Base-by-base conservation (phyloP, 805 yeast species). In the Candida oleophila region DNA sequence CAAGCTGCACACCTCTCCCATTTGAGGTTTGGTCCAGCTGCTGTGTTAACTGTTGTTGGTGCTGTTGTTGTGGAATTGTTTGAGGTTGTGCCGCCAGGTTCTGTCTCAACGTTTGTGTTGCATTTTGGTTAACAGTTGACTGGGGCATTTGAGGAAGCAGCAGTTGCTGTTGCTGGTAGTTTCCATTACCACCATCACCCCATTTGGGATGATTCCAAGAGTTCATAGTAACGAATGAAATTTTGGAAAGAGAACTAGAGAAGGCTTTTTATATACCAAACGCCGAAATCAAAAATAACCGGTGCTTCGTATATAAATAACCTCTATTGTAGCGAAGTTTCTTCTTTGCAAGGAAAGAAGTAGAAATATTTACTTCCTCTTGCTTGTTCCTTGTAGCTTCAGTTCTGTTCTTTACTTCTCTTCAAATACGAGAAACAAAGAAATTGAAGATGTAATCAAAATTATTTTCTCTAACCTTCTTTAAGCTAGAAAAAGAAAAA, bases 181-280 rank as follows among this genome's bases (percentile, higher is more conserved):
- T 30, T 3, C 21, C 16, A 20, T 34, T 34, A 18, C 30, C 38
- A n/a, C 33, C 45, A 12, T 36, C 45, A 21, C 33, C 35, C 45
- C 45, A 42, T 42, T 34, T 42, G 39, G 45, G 30, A 25, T 22
- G 45, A 42, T 42, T 36, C 40, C 45, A 34, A 22, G 33, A 15
- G 32, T 42, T 42, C 33, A 34, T 42, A 11, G 39, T 3, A 20
- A 42, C 33, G 9, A 15, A 16, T 14, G 39, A 30, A 35, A 34
- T 34, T 20, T 34, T 42, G 35, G 22, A 39, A 18, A n/a, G 9
- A 14, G 20, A 22, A 18, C 18, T 36, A 8, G 8, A 8, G 22
- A 36, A 20, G 39, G 30, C 11, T 25, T 25, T 7, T 25, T 20
- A 36, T 36, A 36, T 36, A 18, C 39, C 39, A 25, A 25, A 5